Conservation (phyloP, 192 early-diverging fungal genomes). For the Mortierella claussenii region DNA sequence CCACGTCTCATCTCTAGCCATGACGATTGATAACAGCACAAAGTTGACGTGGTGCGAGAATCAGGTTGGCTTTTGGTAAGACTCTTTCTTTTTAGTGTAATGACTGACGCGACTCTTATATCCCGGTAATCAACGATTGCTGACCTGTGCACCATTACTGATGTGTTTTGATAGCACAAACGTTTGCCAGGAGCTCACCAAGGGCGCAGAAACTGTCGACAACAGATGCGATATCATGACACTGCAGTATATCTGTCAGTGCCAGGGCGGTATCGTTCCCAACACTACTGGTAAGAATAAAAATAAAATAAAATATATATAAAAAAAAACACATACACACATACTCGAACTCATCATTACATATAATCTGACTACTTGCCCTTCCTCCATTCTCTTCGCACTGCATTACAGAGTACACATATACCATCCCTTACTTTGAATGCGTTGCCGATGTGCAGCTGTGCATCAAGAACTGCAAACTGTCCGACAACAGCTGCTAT, state of each 20-base stretch:
- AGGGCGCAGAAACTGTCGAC: slow-evolving; percentile 14
- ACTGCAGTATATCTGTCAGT: slow-evolving; percentile 22
- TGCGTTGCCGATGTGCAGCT: slow-evolving; percentile 31
- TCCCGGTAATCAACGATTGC: not conserved
- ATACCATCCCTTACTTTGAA: slow-evolving; percentile 46
- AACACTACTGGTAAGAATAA: too few relatives aligned
- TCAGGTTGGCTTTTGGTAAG: slow-evolving; percentile 48
- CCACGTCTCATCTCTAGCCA: too few relatives aligned
- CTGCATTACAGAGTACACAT: slow-evolving; percentile 50
- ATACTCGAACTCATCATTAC: too few relatives aligned
- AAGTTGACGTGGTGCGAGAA: slow-evolving; percentile 49
- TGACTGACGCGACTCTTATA: not conserved
- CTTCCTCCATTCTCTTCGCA: too few relatives aligned
- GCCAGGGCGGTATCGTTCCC: slow-evolving; percentile 31
- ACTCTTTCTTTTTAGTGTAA: not conserved
- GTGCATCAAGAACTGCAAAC: slow-evolving; percentile 22
- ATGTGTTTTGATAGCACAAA: slow-evolving; percentile 18
- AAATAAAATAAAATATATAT: too few relatives aligned
- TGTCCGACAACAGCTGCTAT: slow-evolving; percentile 32
- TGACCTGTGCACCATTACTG: not conserved
- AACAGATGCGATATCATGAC: slow-evolving; percentile 38
- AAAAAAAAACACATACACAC: too few relatives aligned
- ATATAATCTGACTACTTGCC: too few relatives aligned
- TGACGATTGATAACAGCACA: slow-evolving; percentile 40
- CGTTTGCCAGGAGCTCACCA: slow-evolving; percentile 45